phyloP scores from a whole-genome alignment of 2,329 filamentous ascomycete genomes.

The Beauveria rudraprayagi region DNA sequence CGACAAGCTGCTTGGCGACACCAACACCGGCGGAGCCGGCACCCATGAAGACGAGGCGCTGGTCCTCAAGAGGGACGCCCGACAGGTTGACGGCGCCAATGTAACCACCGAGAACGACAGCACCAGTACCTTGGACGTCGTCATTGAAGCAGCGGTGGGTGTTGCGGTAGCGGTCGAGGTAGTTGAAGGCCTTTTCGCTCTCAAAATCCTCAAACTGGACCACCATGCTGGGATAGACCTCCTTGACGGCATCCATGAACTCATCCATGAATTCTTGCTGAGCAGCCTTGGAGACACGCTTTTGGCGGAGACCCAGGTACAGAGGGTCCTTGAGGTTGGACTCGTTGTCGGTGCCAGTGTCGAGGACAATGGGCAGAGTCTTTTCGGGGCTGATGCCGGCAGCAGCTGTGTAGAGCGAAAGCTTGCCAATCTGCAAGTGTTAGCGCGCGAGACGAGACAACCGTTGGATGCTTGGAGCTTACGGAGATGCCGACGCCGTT shows the following conservation, averaged over 20 bases:
- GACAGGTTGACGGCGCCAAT: constrained; percentile 74
- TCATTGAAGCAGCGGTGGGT: constrained; percentile 96
- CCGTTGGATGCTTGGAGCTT: constrained; percentile 26
- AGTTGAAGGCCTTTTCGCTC: constrained; percentile 83
- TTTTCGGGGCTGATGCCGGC: constrained; percentile 87
- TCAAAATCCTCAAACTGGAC: constrained; percentile 98
- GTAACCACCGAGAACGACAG: constrained; percentile 81
- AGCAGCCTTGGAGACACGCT: constrained; percentile 68
- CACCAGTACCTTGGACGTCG: constrained; percentile 94
- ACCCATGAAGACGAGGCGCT: constrained; percentile 92
- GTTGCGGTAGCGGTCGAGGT: constrained; percentile 81
- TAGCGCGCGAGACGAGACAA: constrained; percentile 16
- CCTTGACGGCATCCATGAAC: constrained; percentile 85
- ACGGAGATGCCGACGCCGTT: constrained; percentile 97
- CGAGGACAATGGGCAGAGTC: constrained; percentile 65
- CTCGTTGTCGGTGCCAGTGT: constrained; percentile 60
- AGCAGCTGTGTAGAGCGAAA: constrained; percentile 89
- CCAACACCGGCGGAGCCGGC: constrained; percentile 93
- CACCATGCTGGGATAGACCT: constrained; percentile 58
- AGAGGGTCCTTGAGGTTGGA: constrained; percentile 60
- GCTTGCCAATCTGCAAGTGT: constrained; percentile 66
- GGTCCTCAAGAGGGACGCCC: constrained; percentile 76
- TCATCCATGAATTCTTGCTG: constrained; percentile 94
- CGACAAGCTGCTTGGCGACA: constrained; percentile 94
- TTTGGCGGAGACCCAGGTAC: constrained; percentile 82